Conservation (phyloP, 2,329 filamentous ascomycete genomes). For the Sarocladium oryzae region DNA sequence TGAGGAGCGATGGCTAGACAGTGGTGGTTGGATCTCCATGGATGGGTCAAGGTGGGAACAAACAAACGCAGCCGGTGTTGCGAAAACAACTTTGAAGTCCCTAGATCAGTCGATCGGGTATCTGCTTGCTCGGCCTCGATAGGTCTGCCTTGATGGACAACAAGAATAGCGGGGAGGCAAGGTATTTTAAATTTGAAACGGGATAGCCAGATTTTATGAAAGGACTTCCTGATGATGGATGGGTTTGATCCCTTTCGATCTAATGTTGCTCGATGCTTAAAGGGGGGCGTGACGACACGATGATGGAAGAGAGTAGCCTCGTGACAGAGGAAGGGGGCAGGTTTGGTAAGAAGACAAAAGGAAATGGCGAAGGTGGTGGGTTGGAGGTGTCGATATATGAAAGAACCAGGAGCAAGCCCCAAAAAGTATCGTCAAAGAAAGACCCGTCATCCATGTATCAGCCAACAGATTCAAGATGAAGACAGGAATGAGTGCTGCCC, state of each 20-base stretch:
- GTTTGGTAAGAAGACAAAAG: background rate
- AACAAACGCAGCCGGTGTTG: too few species aligned
- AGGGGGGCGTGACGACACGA: too few species aligned
- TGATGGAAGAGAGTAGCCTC: too few species aligned
- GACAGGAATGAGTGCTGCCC: background rate
- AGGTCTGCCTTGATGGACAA: too few species aligned
- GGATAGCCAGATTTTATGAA: too few species aligned
- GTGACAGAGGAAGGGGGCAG: background rate
- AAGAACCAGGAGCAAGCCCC: background rate
- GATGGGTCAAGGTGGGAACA: background rate
- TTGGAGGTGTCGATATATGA: background rate
- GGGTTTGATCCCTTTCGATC: too few species aligned
- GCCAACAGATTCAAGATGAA: background rate
- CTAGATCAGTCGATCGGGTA: too few species aligned
- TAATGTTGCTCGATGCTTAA: too few species aligned
- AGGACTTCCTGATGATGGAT: too few species aligned
- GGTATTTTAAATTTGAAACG: too few species aligned
- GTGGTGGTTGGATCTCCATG: background rate
- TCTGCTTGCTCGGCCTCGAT: too few species aligned
- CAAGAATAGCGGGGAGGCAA: too few species aligned
- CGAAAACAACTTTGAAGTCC: background rate
- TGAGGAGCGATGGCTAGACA: background rate
- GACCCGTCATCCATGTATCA: background rate
- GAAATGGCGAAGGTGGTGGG: background rate
- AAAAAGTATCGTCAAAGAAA: slow-evolving; percentile 4